Percentiles rank a stretch among this genome's conserved stretches.
phyloP scores from a whole-genome alignment of 371 early-diverging fungal genomes.

The Circinella minor region DNA sequence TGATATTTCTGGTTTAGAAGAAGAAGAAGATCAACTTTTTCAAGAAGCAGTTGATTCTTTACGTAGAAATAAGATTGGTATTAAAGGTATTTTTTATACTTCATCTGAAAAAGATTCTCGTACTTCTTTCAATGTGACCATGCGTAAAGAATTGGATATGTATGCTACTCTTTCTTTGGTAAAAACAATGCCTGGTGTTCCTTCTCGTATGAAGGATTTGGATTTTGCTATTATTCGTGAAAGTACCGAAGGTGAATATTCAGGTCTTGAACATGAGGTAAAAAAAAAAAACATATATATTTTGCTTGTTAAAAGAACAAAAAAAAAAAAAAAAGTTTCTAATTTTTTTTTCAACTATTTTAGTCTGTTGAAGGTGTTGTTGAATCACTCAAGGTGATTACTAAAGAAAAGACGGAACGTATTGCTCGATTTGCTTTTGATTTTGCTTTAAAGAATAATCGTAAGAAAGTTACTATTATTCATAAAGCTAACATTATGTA shows the following conservation, averaged over 20 bases:
- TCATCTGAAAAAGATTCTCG: constrained; percentile 85
- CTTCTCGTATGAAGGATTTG: constrained; percentile 86
- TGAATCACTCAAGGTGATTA: constrained; percentile 96
- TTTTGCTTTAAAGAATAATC: constrained; percentile 92
- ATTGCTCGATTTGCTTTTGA: constrained; percentile 98
- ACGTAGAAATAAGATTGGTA: constrained; percentile 92
- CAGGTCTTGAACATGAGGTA: constrained; percentile 96
- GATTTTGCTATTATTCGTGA: constrained; percentile 98
- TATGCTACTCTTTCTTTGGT: constrained; percentile 90
- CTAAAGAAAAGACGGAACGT: constrained; percentile 93
- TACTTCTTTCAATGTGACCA: constrained; percentile 89
- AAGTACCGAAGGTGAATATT: constrained; percentile 99
- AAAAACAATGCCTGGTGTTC: constrained; percentile 82
- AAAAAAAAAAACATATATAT: too few species aligned
- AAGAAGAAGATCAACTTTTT: constrained; percentile 72
- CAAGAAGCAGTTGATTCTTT: constrained; percentile 91
- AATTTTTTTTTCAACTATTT: not conserved
- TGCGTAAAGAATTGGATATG: constrained; percentile 96
- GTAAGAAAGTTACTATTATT: constrained; percentile 97
- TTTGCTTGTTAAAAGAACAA: too few species aligned
- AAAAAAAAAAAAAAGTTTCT: too few species aligned
- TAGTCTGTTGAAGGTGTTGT: constrained; percentile 95
- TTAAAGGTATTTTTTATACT: constrained; percentile 96
- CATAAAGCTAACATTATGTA: constrained; percentile 99
- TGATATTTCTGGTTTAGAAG: constrained; percentile 87